Evolutionary conservation across 495 filamentous ascomycete species (phyloP).

Genomic region (Chaetomium cochliodes): DNA sequence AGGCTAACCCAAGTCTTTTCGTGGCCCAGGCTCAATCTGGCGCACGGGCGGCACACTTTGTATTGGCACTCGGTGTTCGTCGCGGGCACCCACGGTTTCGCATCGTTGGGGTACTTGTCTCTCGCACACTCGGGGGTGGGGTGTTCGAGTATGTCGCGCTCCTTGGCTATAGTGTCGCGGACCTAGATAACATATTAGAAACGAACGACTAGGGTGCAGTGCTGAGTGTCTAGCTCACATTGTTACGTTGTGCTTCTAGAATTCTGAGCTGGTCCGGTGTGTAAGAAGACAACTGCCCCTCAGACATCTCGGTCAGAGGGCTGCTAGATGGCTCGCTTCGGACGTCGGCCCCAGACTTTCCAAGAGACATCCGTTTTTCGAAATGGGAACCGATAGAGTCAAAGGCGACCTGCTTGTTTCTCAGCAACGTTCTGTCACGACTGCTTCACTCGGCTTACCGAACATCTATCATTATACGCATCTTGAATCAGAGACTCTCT

Average conservation of each 20-base stretch:
- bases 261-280: conserved; percentile 40
- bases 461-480: conserved; percentile 32
- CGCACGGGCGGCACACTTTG: conserved; percentile 54
- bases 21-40: conserved; percentile 39
- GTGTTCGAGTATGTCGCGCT: conserved; percentile 14
- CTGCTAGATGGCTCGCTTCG: conserved; percentile 41
- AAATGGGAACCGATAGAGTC: conserved; percentile 32
- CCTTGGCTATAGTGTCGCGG: conserved; percentile 25
- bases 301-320: conserved; percentile 50
- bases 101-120: conserved; percentile 18
- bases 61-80: conserved; percentile 48
- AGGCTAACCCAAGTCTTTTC: conserved; percentile 52
- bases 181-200: conserved; percentile 25
- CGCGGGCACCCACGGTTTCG: conserved; percentile 42
- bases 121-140: conserved; percentile 6
- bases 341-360: conserved; percentile 36
- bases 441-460: conserved; percentile 27
- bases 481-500: conserved; percentile 45
- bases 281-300: conserved; percentile 49
- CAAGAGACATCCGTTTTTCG: conserved; percentile 28
- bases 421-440: conserved; percentile 3
- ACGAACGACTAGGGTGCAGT: not conserved
- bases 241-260: conserved; percentile 44
- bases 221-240: conserved; percentile 28
- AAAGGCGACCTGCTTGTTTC: conserved; percentile 29